These are phyloP conservation scores for Cystobasidium sp. DNA, from an alignment of 1,284 basidiomycete species.

Conservation along the genomic window DNA sequence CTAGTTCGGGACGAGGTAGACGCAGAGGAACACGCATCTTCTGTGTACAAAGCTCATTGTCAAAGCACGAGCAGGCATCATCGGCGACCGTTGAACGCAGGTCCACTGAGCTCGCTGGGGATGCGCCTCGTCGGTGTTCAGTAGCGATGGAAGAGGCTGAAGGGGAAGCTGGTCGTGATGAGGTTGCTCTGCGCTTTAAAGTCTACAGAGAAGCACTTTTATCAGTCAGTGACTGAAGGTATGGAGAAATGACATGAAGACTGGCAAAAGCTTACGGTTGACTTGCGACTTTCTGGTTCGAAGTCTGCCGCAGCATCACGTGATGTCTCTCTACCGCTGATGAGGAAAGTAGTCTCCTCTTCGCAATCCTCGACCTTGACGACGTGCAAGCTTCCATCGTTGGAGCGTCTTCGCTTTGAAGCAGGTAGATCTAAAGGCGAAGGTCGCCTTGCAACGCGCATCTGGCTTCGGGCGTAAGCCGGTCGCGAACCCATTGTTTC, in stretches of 20 bases:
- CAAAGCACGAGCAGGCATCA: constrained; percentile 4
- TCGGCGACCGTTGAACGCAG: constrained; percentile 2
- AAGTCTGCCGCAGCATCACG: not conserved
- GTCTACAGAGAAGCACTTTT: not conserved
- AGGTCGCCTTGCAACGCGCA: not conserved
- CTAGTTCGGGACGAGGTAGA: constrained; percentile 34
- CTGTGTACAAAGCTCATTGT: not conserved
- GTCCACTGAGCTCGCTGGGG: not conserved
- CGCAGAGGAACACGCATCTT: constrained; percentile 3
- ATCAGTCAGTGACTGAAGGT: too few species aligned
- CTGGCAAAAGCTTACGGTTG: not conserved
- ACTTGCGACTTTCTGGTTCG: not conserved
- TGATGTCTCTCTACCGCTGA: not conserved
- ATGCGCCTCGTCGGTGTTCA: not conserved
- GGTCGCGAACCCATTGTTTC: constrained; percentile 4
- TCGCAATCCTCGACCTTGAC: constrained; percentile 20
- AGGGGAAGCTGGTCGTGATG: not conserved
- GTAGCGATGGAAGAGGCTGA: not conserved
- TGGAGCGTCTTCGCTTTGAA: constrained; percentile 20
- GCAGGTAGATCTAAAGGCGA: constrained; percentile 15
- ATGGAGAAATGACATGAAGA: too few species aligned
- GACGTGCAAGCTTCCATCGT: not conserved
- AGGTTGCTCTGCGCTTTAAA: not conserved
- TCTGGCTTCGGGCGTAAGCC: constrained; percentile 1
- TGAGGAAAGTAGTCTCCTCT: constrained; percentile 1